Percentiles rank a stretch among this genome's conserved stretches.
Conservation (phyloP, 805 yeast genomes). For the Candida ficus region DNA sequence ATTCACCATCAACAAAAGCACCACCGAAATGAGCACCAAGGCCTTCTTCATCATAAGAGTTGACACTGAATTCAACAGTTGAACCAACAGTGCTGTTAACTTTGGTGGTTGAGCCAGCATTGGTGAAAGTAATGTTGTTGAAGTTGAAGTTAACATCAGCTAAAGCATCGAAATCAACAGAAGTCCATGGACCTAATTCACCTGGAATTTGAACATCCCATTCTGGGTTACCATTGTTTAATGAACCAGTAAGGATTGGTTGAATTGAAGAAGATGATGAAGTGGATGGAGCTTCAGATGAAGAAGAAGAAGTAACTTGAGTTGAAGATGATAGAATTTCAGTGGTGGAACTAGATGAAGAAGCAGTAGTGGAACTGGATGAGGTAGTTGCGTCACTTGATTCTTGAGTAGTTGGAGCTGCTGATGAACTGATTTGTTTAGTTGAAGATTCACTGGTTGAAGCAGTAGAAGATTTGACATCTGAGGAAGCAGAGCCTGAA, state of each 20-base stretch:
- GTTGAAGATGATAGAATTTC: not conserved
- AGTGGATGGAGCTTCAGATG: not conserved
- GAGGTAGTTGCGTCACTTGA: no score
- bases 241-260: not conserved
- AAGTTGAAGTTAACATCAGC: not conserved
- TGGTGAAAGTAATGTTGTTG: not conserved
- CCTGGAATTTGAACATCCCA: conserved; percentile 3
- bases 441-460: not conserved
- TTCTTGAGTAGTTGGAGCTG: not conserved
- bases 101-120: not conserved
- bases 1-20: conserved; percentile 1
- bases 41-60: not conserved
- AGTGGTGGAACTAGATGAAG: not conserved
- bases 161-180: not conserved
- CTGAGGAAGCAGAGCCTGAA: not conserved
- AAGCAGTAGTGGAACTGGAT: not conserved
- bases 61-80: not conserved
- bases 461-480: not conserved
- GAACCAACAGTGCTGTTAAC: not conserved
- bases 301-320: not conserved
- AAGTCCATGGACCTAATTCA: conserved; percentile 5
- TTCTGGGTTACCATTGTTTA: conserved; percentile 1
- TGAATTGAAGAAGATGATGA: not conserved
- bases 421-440: no score
- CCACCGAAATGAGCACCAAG: conserved; percentile 3